phyloP scores from a whole-genome alignment of 2,329 filamentous ascomycete species.

The Pseudopithomyces maydicus region DNA sequence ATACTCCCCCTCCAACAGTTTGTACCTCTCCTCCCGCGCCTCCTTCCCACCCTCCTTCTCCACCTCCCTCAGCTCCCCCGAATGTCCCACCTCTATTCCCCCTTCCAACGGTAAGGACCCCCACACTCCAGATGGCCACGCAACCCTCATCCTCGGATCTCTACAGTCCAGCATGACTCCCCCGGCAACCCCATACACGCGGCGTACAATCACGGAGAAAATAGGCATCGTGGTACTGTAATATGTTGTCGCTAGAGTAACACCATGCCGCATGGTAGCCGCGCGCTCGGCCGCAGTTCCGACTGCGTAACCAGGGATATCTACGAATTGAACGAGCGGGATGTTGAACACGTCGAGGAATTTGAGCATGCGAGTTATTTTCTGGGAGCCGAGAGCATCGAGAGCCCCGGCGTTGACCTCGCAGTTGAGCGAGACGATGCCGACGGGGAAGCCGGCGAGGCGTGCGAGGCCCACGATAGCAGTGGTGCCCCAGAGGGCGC shows the following conservation, averaged over 20 bases:
- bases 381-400: slow-evolving; percentile 65
- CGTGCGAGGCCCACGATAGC: slow-evolving; percentile 66
- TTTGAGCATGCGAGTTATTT: slow-evolving; percentile 64
- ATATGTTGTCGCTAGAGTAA: slow-evolving; percentile 65
- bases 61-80: slow-evolving; percentile 61
- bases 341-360: slow-evolving; percentile 70
- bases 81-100: slow-evolving; percentile 68
- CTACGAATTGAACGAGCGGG: slow-evolving; percentile 67
- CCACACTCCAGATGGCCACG: slow-evolving; percentile 69
- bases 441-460: slow-evolving; percentile 61
- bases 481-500: slow-evolving; percentile 65
- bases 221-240: slow-evolving; percentile 67
- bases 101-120: slow-evolving; percentile 66
- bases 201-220: slow-evolving; percentile 66
- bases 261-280: slow-evolving; percentile 68
- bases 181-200: slow-evolving; percentile 67
- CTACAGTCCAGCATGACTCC: slow-evolving; percentile 68
- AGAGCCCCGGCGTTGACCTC: slow-evolving; percentile 65
- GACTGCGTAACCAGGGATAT: slow-evolving; percentile 66
- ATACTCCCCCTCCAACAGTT: slow-evolving; percentile 65
- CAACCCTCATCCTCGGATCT: slow-evolving; percentile 64
- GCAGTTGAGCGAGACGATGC: slow-evolving; percentile 65
- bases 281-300: slow-evolving; percentile 66
- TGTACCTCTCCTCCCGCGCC: slow-evolving; percentile 56
- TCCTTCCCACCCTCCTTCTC: slow-evolving; percentile 58